Percentiles rank a stretch among this genome's conserved stretches.
These are phyloP conservation scores for Magnusiomyces fungicola DNA, from an alignment of 1,139 yeast genomes.

Conservation along the genomic window DNA sequence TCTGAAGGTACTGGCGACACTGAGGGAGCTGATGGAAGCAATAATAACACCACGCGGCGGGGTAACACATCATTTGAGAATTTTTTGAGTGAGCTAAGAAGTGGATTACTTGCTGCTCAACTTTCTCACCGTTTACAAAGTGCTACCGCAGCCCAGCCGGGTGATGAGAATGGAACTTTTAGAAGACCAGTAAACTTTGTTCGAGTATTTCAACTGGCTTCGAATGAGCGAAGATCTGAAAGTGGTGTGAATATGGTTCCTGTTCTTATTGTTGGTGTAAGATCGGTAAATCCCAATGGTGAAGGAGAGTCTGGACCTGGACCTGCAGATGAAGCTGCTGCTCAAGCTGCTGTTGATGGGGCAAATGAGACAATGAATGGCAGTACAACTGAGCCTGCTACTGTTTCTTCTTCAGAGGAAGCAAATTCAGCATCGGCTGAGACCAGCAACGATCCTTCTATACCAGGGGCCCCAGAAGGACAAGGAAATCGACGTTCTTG, in stretches of 20 bases:
- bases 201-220: slow-evolving; percentile 44
- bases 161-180: slow-evolving; percentile 1
- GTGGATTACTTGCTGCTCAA: slow-evolving; percentile 37
- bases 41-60: neutral
- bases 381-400: neutral
- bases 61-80: slow-evolving; percentile 33
- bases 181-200: slow-evolving; percentile 37
- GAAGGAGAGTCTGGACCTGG: too few relatives aligned
- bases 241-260: slow-evolving; percentile 36
- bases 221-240: neutral
- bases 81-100: slow-evolving; percentile 36
- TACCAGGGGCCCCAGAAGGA: too few relatives aligned
- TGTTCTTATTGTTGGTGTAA: slow-evolving; percentile 50
- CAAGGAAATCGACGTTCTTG: slow-evolving; percentile 37
- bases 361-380: neutral
- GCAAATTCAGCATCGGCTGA: neutral
- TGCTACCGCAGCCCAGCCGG: slow-evolving; percentile 14
- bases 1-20: neutral
- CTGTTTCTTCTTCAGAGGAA: neutral
- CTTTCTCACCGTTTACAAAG: slow-evolving; percentile 21
- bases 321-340: neutral
- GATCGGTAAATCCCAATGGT: slow-evolving; percentile 31
- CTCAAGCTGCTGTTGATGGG: neutral
- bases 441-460: too few relatives aligned
- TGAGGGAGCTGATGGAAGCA: neutral